Base-by-base conservation (phyloP, 331 rosid genomes). In the Pyracantha coccinea region DNA sequence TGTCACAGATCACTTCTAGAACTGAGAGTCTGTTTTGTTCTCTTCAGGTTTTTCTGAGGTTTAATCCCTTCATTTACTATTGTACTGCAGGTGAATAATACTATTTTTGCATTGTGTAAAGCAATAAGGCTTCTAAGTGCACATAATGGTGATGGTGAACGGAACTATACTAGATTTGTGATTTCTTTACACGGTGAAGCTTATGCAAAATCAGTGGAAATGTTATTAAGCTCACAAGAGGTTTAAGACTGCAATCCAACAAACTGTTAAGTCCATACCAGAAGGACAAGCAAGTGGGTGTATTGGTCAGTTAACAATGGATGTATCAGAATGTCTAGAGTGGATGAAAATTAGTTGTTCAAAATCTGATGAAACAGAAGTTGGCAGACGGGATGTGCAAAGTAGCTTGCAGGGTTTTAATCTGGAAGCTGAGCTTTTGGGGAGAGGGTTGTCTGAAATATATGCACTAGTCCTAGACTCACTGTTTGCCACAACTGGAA, bases 201-300 rank as follows among this genome's bases (percentile, higher is more conserved):
- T 68, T 79, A 73, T 86, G 87, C 80, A 32, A 87, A 85, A 83
- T 80, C 96, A 77, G 87, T 90, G 76, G 93, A 88, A 79, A 86
- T 70, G 77, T 71, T 94, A 62, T 78, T 92, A 76, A 80, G 84
- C 76, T 86, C 92, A 15, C 86, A 83, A 60, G 85, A 85, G 62
- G 62, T 86, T 94, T 68, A 83, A 83, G 75, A 69, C 55, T 80
- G 88, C 88, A 65, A 73, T 90, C 71, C 82, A 73, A 77, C 82
- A 77, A 83, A 89, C 91, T 35, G 33, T 92, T 77, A 84, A 84
- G 77, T 82, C 86, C 67, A 82, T 89, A 75, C 99, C 97, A 45
- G 99, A 92, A 87, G 97, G 99, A 58, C 94, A 92, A 86, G 95
- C 87, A 28, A 85, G 88, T 75, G 89, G 83, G 65, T 90, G 83